Evolutionary conservation across 1,139 yeast genomes (phyloP).

Genomic region (Nakaseomyces nivariensis): DNA sequence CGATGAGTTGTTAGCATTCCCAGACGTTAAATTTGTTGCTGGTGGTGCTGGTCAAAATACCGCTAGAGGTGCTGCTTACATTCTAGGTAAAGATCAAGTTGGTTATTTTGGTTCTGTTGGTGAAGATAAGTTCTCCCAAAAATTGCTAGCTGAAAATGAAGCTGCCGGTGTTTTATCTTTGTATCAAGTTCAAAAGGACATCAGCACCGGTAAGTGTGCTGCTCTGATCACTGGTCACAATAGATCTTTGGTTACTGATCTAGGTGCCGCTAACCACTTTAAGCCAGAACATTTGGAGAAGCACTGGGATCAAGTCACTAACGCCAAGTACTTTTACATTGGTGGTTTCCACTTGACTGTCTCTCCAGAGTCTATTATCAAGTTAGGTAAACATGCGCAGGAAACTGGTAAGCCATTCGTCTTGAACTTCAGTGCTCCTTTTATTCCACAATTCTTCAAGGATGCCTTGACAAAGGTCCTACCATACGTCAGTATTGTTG

Average conservation of each 20-base stretch:
- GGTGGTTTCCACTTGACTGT: constrained; percentile 99
- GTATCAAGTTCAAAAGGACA: constrained; percentile 66
- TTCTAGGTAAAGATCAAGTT: constrained; percentile 73
- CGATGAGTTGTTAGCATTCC: constrained; percentile 58
- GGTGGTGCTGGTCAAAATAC: constrained; percentile 99
- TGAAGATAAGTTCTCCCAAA: constrained; percentile 76
- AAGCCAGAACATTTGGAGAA: constrained; percentile 76
- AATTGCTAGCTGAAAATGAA: constrained; percentile 71
- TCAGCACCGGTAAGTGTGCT: constrained; percentile 96
- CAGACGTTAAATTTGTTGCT: constrained; percentile 67
- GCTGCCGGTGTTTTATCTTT: constrained; percentile 81
- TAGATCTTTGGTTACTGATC: constrained; percentile 91
- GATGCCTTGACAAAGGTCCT: constrained; percentile 72
- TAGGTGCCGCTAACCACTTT: constrained; percentile 97
- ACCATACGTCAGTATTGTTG: constrained; percentile 83
- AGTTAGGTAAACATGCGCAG: constrained; percentile 88
- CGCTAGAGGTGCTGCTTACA: constrained; percentile 96
- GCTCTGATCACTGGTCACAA: constrained; percentile 81
- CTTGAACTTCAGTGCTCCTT: constrained; percentile 91
- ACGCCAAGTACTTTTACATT: constrained; percentile 74
- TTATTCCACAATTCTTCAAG: constrained; percentile 91
- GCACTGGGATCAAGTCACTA: constrained; percentile 80
- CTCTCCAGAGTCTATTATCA: constrained; percentile 85
- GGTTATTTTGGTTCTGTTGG: constrained; percentile 97
- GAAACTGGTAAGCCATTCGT: constrained; percentile 72